phyloP scores from a whole-genome alignment of 2,329 filamentous ascomycete genomes.

The Trichoderma endophyticum region DNA sequence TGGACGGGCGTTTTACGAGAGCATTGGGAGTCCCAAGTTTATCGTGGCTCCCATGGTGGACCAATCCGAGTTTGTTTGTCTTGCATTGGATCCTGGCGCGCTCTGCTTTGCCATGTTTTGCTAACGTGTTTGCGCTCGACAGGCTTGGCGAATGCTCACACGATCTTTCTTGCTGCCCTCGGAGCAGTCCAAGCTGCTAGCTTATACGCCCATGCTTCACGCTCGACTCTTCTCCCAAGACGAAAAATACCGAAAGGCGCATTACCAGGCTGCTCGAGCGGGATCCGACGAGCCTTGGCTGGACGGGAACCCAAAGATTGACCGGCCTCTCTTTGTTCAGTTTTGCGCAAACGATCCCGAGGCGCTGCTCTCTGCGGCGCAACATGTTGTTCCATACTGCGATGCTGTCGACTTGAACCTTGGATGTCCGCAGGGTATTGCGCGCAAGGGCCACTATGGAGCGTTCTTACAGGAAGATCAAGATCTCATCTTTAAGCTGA shows the following conservation, averaged over 20 bases:
- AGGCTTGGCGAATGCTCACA: conserved; percentile 97
- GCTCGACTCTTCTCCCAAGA: conserved; percentile 81
- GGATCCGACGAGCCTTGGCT: conserved; percentile 53
- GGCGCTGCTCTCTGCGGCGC: conserved; percentile 75
- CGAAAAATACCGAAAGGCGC: conserved; percentile 69
- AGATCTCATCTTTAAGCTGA: conserved; percentile 74
- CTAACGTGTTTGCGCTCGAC: conserved; percentile 10
- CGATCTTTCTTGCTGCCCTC: conserved; percentile 78
- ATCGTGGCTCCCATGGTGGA: conserved; percentile 98
- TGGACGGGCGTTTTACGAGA: conserved; percentile 90
- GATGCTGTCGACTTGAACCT: conserved; percentile 95
- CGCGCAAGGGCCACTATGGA: conserved; percentile 84
- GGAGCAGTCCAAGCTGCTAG: conserved; percentile 64
- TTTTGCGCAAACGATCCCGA: conserved; percentile 89
- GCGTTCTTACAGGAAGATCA: conserved; percentile 94
- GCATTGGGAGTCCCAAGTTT: conserved; percentile 85
- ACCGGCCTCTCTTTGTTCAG: conserved; percentile 90
- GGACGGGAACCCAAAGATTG: conserved; percentile 80
- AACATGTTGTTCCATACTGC: conserved; percentile 77
- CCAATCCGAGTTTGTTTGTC: conserved; percentile 88
- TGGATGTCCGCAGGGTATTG: conserved; percentile 94
- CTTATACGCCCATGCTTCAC: conserved; percentile 96
- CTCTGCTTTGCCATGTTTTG: not conserved
- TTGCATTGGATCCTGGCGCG: not conserved
- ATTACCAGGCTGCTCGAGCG: conserved; percentile 68